These are phyloP conservation scores for Pythium rhizo-oryzae DNA, from an alignment of 352 stramenopile species.

Conservation along the genomic window DNA sequence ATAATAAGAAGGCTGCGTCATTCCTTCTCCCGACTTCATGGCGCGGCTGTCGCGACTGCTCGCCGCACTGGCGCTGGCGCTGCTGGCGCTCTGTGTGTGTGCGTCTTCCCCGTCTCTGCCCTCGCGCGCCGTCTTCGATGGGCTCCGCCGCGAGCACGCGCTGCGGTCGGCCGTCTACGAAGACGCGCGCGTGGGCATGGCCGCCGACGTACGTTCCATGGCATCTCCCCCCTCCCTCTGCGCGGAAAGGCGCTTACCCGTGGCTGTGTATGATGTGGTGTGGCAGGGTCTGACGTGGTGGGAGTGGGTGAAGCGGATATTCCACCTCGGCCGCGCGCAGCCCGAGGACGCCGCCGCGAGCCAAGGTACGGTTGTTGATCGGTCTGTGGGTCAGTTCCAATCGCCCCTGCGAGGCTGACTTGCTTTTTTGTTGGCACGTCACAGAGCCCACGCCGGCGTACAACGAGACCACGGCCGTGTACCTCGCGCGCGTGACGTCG, in stretches of 20 bases:
- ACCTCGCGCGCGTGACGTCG: conserved; percentile 77
- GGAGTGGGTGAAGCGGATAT: conserved; percentile 26
- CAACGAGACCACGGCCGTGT: conserved; percentile 68
- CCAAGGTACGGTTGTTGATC: neutral
- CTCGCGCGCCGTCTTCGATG: neutral
- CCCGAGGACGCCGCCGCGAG: neutral
- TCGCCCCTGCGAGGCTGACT: neutral
- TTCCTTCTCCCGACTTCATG: neutral
- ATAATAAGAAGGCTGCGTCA: neutral
- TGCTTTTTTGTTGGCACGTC: neutral
- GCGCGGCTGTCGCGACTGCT: no score
- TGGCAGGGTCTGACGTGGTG: conserved; percentile 26
- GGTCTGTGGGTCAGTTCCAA: no score
- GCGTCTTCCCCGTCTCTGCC: no score
- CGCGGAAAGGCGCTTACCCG: neutral
- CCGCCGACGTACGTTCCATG: conserved; percentile 2
- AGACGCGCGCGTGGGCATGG: conserved; percentile 7
- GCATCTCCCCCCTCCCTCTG: neutral
- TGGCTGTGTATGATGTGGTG: neutral
- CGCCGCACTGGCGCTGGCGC: neutral
- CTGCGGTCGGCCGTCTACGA: conserved; percentile 8
- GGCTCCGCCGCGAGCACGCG: neutral
- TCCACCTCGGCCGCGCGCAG: conserved; percentile 1
- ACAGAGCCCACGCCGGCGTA: conserved; percentile 35
- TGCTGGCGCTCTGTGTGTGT: neutral